Evolutionary conservation across 2,329 filamentous ascomycete species (phyloP).

Genomic region (Claviceps sp.): DNA sequence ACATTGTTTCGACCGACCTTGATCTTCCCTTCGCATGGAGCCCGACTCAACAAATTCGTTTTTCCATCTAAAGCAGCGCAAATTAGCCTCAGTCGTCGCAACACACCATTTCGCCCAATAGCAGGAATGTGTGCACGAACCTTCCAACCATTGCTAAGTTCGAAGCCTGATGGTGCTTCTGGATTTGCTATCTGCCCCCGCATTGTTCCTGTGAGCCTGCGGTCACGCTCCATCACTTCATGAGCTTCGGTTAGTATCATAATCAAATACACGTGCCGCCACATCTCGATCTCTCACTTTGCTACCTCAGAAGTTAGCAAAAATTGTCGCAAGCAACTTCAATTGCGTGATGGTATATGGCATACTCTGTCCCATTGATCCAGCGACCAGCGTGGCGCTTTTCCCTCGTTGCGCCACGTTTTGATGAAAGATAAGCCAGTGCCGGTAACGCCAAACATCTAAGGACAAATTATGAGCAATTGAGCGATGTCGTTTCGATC

Average conservation of each 20-base stretch:
- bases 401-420: conserved; percentile 46
- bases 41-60: conserved; percentile 29
- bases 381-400: conserved; percentile 44
- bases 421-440: conserved; percentile 43
- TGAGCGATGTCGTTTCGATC: background rate
- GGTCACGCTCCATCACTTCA: conserved; percentile 54
- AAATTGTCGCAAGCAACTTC: background rate
- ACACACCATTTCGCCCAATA: background rate
- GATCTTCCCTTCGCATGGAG: background rate
- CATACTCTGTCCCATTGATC: conserved; percentile 51
- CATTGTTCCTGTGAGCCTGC: conserved; percentile 43
- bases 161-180: conserved; percentile 44
- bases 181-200: conserved; percentile 44
- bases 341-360: conserved; percentile 2
- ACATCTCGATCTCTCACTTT: conserved; percentile 31
- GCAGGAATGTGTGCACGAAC: conserved; percentile 23
- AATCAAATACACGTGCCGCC: conserved; percentile 1
- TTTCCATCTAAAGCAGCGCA: conserved; percentile 33
- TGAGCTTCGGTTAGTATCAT: background rate
- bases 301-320: conserved; percentile 27
- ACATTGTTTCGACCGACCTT: conserved; percentile 6
- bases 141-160: conserved; percentile 51
- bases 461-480: conserved; percentile 5
- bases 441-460: conserved; percentile 53
- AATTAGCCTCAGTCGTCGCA: conserved; percentile 1